phyloP scores from a whole-genome alignment of 495 filamentous ascomycete species.

The Aspergillus taichungensis region DNA sequence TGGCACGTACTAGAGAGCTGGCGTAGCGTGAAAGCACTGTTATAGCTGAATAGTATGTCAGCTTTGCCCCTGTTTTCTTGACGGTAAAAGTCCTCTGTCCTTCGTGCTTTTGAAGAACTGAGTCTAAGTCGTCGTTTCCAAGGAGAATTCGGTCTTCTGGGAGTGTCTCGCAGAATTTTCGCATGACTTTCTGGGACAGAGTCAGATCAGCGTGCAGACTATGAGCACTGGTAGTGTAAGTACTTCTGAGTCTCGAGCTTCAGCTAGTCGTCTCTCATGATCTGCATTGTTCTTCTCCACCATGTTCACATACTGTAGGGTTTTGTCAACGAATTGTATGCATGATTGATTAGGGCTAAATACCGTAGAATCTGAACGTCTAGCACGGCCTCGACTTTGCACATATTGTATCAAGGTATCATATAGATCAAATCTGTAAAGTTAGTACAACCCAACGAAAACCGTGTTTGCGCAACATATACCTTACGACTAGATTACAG shows the following conservation, averaged over 20 bases:
- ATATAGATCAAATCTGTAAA: slow-evolving; percentile 74
- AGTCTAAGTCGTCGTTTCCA: slow-evolving; percentile 51
- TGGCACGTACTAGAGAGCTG: slow-evolving; percentile 40
- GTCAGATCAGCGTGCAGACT: slow-evolving; percentile 21
- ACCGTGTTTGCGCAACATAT: background rate
- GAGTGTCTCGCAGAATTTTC: slow-evolving; percentile 63
- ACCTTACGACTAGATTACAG: slow-evolving; percentile 80
- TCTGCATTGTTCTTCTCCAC: slow-evolving; percentile 54
- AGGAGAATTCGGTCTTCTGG: slow-evolving; percentile 66
- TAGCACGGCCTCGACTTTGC: slow-evolving; percentile 85
- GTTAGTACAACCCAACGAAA: background rate
- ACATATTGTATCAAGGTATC: slow-evolving; percentile 90
- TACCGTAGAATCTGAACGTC: slow-evolving; percentile 58
- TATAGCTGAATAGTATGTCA: slow-evolving; percentile 69
- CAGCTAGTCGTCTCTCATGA: slow-evolving; percentile 46
- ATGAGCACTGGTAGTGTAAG: slow-evolving; percentile 8
- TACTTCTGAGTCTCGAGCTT: slow-evolving; percentile 48
- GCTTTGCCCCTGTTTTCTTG: slow-evolving; percentile 60
- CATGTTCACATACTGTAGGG: slow-evolving; percentile 66
- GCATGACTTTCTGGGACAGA: slow-evolving; percentile 43
- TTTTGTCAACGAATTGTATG: background rate
- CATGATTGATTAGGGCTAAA: background rate
- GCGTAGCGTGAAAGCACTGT: slow-evolving; percentile 57
- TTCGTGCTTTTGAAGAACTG: slow-evolving; percentile 46
- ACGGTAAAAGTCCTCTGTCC: slow-evolving; percentile 51